Evolutionary conservation across 2,329 filamentous ascomycete species (phyloP).

Genomic region (Alternaria gansuensis): DNA sequence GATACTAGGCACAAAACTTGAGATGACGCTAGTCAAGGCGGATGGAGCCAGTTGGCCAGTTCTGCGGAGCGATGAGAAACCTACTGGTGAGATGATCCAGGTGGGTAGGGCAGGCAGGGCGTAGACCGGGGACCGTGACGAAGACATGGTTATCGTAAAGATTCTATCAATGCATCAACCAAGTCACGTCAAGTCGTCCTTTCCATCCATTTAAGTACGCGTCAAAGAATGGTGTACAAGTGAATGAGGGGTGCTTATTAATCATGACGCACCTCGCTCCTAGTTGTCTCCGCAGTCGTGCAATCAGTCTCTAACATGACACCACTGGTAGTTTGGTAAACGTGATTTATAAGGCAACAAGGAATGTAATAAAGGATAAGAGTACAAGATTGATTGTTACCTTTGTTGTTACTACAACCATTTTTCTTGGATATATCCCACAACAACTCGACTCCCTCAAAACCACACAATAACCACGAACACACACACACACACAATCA

Average conservation of each 20-base stretch:
- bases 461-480: not conserved
- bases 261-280: slow-evolving; percentile 38
- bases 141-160: not conserved
- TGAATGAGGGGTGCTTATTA: slow-evolving; percentile 31
- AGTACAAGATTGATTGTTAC: not conserved
- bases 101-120: slow-evolving; percentile 74
- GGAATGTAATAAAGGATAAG: not conserved
- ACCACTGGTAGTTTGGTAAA: slow-evolving; percentile 39
- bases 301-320: slow-evolving; percentile 34
- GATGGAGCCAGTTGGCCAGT: slow-evolving; percentile 86
- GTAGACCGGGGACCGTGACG: slow-evolving; percentile 20
- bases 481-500: slow-evolving; percentile 21
- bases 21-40: slow-evolving; percentile 76
- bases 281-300: slow-evolving; percentile 34
- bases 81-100: slow-evolving; percentile 84
- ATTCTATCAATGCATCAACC: slow-evolving; percentile 5
- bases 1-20: slow-evolving; percentile 88
- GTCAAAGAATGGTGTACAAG: not conserved
- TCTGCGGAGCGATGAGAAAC: slow-evolving; percentile 77
- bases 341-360: slow-evolving; percentile 10
- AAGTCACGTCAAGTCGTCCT: slow-evolving; percentile 6
- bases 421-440: slow-evolving; percentile 4
- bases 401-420: not conserved
- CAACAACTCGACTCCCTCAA: not conserved
- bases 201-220: not conserved